Evolutionary conservation across 192 early-diverging fungal genomes (phyloP).

Genomic region (Jimgerdemannia flammicorona): DNA sequence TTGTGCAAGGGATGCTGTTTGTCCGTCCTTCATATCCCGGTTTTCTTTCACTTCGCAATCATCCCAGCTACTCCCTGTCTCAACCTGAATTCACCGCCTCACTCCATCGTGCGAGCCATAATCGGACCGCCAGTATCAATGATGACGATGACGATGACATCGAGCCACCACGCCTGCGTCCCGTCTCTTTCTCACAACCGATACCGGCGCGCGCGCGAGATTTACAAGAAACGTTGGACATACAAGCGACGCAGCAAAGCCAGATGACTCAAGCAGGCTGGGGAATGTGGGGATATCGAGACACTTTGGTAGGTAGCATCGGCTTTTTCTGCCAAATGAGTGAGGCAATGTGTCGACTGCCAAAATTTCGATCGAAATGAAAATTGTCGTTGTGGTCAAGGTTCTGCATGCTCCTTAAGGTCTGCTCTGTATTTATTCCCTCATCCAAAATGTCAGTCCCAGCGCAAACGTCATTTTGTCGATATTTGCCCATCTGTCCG

Average conservation of each 20-base stretch:
- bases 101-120: neutral
- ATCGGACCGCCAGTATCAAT: neutral
- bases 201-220: neutral
- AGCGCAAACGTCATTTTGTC: neutral
- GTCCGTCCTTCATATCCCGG: neutral
- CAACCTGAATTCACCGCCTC: constrained; percentile 4
- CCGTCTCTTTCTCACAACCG: neutral
- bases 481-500: neutral
- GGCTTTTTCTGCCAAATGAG: too few relatives aligned
- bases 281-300: neutral
- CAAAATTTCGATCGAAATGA: too few relatives aligned
- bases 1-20: neutral
- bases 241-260: neutral
- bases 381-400: too few relatives aligned
- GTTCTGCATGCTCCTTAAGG: too few relatives aligned
- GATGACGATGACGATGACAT: neutral
- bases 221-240: neutral
- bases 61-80: neutral
- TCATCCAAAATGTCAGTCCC: neutral
- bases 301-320: neutral
- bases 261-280: neutral
- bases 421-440: too few relatives aligned
- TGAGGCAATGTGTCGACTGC: too few relatives aligned
- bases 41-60: neutral
- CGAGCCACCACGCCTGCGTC: neutral